phyloP scores from a whole-genome alignment of 75 land plant species.

The Isoetes taiwanensis region DNA sequence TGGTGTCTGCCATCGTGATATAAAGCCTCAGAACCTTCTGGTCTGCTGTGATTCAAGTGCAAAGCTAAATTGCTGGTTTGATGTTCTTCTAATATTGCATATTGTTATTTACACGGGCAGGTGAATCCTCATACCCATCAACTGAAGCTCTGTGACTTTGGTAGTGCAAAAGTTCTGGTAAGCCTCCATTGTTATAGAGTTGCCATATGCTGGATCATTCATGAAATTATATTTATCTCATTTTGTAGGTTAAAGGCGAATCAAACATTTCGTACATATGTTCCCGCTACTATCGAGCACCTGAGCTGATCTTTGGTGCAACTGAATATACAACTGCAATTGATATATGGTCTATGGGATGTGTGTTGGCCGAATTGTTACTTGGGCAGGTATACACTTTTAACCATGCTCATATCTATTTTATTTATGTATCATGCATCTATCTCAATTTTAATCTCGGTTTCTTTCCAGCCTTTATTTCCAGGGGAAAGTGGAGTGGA shows the following conservation, averaged over 20 bases:
- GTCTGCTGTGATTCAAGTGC: slow-evolving; percentile 38
- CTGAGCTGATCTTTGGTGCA: slow-evolving; percentile 49
- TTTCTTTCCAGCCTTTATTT: background rate
- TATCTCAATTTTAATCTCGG: background rate
- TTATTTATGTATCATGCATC: background rate
- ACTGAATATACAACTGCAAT: slow-evolving; percentile 45
- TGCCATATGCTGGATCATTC: no score
- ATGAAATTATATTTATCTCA: no score
- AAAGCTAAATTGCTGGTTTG: no score
- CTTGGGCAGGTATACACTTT: slow-evolving; percentile 30
- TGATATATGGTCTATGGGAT: slow-evolving; percentile 47
- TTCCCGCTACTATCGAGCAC: slow-evolving; percentile 52
- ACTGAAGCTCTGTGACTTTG: slow-evolving; percentile 87
- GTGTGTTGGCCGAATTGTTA: slow-evolving; percentile 41
- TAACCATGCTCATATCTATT: background rate
- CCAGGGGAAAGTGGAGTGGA: background rate
- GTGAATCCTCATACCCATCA: slow-evolving; percentile 97
- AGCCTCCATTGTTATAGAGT: no score
- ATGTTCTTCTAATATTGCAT: no score
- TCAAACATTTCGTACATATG: slow-evolving; percentile 50
- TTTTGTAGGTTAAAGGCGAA: no score
- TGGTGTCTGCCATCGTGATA: slow-evolving; percentile 91
- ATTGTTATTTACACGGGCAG: no score
- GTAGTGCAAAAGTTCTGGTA: slow-evolving; percentile 98
- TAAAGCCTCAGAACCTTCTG: slow-evolving; percentile 93